Evolutionary conservation across 2,329 filamentous ascomycete species (phyloP).

Genomic region (Phaeomoniella chlamydospora): DNA sequence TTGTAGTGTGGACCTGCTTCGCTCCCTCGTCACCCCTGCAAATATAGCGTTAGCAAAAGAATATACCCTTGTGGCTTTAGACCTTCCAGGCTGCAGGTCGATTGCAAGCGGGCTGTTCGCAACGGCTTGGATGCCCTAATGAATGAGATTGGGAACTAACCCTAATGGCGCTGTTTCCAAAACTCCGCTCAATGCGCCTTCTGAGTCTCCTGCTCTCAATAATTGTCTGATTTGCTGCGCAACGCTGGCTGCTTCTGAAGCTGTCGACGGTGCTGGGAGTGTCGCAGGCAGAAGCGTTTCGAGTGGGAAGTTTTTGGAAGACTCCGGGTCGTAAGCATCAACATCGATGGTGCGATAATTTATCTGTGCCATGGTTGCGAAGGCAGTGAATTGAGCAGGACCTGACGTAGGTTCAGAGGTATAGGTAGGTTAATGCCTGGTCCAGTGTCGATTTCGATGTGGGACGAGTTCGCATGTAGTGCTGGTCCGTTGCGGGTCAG

Average conservation of each 20-base stretch:
- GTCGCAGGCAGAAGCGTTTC: conserved; percentile 66
- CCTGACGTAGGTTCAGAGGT: no score
- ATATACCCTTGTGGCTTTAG: no score
- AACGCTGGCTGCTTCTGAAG: conserved; percentile 64
- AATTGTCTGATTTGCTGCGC: conserved; percentile 75
- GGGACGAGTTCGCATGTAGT: no score
- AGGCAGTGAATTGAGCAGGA: neutral
- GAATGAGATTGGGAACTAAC: conserved; percentile 35
- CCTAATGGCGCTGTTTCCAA: conserved; percentile 70
- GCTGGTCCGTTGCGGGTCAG: no score
- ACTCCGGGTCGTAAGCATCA: conserved; percentile 80
- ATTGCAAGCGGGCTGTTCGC: no score
- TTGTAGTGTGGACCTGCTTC: conserved; percentile 77
- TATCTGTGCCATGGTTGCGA: conserved; percentile 27
- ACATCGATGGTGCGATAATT: conserved; percentile 86
- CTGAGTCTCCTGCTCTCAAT: conserved; percentile 69
- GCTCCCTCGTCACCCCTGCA: conserved; percentile 26
- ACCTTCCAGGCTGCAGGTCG: no score
- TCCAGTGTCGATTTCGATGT: no score
- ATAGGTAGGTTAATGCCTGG: no score
- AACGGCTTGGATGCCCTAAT: no score
- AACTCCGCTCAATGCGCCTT: conserved; percentile 72
- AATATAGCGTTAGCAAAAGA: neutral
- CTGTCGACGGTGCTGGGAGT: conserved; percentile 51
- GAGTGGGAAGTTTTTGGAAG: conserved; percentile 79